Evolutionary conservation across 1,284 basidiomycete species (phyloP), one percentile per base, ranked within the genome.

Genomic region (Ustilago trichophora): DNA sequence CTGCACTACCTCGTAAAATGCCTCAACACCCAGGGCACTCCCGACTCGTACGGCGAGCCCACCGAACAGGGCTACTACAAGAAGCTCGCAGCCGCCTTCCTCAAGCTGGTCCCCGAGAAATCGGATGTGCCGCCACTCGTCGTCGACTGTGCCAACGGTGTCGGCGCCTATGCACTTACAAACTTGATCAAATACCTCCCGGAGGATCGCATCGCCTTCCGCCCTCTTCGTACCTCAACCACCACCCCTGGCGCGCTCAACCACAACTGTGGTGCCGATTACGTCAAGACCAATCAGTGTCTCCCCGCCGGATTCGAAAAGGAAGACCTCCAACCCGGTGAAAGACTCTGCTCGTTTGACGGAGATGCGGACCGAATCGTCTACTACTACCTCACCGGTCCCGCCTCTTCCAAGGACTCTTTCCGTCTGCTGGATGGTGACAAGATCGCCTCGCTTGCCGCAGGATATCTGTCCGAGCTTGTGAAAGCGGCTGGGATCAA

Each of bases 301-400:
- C 64, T 81, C 7, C 79, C 79, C 6, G 26, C 27, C 0, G 78
- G 78, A 31, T 75, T 77, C 34, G 77, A 76, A 16, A 60, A 75
- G 46, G 78, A 80, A 44, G 33, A 40, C 19, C 48, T 77, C 13
- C 34, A 70, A 29, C 43, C 80, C 1, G 88, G 89, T 19, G 87
- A 93, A 75, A 87, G 93, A 36, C 93, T 88, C 8, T 96, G 93
- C 82, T 94, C 92, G 78, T 87, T 96, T 50, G 96, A 99, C 76
- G 96, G 96, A 35, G 96, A 99, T 82, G 96, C 96, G 1, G 96
- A 99, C 84, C 89, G 96, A 27, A 85, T 99, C 76, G 93, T 99
- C 71, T 98, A 93, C 81, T 98, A 90, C 84, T 98, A 96, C 48
- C 67, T 80, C 19, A 64, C 48, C 4, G 78, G 77, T 15, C 72